A percentile compares a stretch with the other conserved stretches of the same genome.
Conservation (phyloP, 208 protist genomes). For the Leishmania major region DNA sequence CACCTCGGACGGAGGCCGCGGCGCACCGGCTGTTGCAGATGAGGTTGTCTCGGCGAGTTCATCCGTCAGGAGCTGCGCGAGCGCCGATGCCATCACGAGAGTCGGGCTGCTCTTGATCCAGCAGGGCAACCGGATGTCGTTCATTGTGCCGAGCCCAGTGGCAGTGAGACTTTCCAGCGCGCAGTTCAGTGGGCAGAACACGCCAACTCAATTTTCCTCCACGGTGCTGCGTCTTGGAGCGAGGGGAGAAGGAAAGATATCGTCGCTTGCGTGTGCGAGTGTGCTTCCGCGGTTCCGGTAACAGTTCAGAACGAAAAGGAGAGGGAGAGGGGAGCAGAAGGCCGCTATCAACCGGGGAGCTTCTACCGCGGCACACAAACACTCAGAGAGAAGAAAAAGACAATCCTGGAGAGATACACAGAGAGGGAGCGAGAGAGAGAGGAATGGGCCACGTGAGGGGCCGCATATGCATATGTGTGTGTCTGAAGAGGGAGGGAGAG, state of each 20-base stretch:
- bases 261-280: neutral
- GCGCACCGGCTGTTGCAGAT: neutral
- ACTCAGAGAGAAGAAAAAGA: neutral
- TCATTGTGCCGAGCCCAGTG: slow-evolving; percentile 36
- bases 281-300: neutral
- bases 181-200: neutral
- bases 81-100: slow-evolving; percentile 56
- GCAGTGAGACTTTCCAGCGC: neutral
- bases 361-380: neutral
- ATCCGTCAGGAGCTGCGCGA: slow-evolving; percentile 37
- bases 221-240: neutral
- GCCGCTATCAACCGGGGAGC: neutral
- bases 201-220: neutral
- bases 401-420: neutral
- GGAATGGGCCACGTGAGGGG: neutral
- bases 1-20: neutral
- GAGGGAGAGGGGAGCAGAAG: neutral
- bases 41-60: neutral
- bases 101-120: slow-evolving; percentile 71
- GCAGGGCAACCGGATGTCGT: slow-evolving; percentile 72
- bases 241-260: neutral
- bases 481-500: neutral
- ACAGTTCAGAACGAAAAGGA: no score
- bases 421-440: neutral
- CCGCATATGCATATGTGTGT: neutral